Base-by-base conservation (phyloP, 2,329 filamentous ascomycete genomes). In the Fusarium sororula region DNA sequence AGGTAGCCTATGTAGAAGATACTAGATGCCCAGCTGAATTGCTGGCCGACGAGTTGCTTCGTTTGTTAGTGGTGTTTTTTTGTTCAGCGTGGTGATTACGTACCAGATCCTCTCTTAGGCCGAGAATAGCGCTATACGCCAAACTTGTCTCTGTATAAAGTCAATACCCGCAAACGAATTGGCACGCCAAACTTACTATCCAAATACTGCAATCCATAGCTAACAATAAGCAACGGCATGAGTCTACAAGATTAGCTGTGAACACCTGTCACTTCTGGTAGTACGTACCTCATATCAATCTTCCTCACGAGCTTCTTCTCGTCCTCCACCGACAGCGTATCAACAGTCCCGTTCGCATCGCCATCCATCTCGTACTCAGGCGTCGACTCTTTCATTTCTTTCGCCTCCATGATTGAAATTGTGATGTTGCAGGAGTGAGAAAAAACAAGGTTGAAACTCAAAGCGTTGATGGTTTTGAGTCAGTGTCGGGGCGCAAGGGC, bases 1-100 rank as follows among this genome's bases (percentile, higher is more conserved):
- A 68, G 65, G 17, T 68, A 68, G 10, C 65, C 63, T 41, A 68
- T 67, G 39, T 68, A 68, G 32, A 68, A 68, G 9, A 68, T 66
- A 1, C 63, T 67, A 0, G 65, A 68, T 1, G 65, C 63, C 65
- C 65, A 68, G 18, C 63, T 67, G 35, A 67, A 68, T 41, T 68
- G 63, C 1, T 68, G 65, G 1, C 65, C 65, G 2, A 67, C 53
- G 6, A 68, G 63, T 22, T 61, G 11, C 63, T 66, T 10, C 0
- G 4, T 0, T 35, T 6, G 28, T 66, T 24, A 37, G 37, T n/a
- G 3, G 7, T 20, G 2, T 6, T 3, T 18, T 18, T 15, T 26
- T 10, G 2, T 45, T 22, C 5, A 1, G 2, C 1, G 22, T 14
- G 11, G 3, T 17, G 6, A 10, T 2, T 7, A 28, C 24, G 1